Percentiles rank a stretch among this genome's conserved stretches.
These are phyloP conservation scores for Aspergillus avenaceus DNA, from an alignment of 495 filamentous ascomycete species.

Conservation along the genomic window DNA sequence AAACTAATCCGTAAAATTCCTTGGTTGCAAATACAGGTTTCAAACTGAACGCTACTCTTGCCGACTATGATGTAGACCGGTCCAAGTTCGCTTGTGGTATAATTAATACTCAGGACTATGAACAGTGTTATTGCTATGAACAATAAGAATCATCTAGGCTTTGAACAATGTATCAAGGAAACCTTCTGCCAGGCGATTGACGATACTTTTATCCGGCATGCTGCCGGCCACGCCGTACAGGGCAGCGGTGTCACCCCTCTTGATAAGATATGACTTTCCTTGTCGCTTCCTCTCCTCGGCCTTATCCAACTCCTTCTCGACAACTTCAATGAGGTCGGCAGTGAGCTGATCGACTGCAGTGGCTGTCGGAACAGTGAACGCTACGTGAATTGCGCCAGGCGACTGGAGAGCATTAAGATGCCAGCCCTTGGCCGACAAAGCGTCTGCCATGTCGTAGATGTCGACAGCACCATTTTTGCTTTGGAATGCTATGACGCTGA, in stretches of 20 bases:
- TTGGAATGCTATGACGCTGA: slow-evolving; percentile 85
- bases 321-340: slow-evolving; percentile 68
- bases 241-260: slow-evolving; percentile 70
- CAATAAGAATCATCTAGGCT: slow-evolving; percentile 50
- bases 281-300: slow-evolving; percentile 74
- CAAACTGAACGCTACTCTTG: slow-evolving; percentile 3
- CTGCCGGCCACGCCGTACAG: slow-evolving; percentile 95
- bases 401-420: slow-evolving; percentile 92
- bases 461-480: slow-evolving; percentile 64
- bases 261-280: slow-evolving; percentile 47
- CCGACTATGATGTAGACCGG: neutral
- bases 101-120: slow-evolving; percentile 8
- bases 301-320: slow-evolving; percentile 69
- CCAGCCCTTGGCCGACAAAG: slow-evolving; percentile 79
- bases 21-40: neutral
- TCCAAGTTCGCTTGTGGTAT: neutral
- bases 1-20: too few relatives aligned
- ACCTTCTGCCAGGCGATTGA: slow-evolving; percentile 82
- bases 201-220: slow-evolving; percentile 90
- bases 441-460: slow-evolving; percentile 85
- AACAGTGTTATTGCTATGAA: slow-evolving; percentile 5
- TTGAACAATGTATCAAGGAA: slow-evolving; percentile 97
- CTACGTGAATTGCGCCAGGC: slow-evolving; percentile 92
- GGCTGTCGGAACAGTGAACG: slow-evolving; percentile 87
- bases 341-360: slow-evolving; percentile 73